Base-by-base conservation (phyloP, 202 grass and related monocot genomes). In the Setaria viridis region DNA sequence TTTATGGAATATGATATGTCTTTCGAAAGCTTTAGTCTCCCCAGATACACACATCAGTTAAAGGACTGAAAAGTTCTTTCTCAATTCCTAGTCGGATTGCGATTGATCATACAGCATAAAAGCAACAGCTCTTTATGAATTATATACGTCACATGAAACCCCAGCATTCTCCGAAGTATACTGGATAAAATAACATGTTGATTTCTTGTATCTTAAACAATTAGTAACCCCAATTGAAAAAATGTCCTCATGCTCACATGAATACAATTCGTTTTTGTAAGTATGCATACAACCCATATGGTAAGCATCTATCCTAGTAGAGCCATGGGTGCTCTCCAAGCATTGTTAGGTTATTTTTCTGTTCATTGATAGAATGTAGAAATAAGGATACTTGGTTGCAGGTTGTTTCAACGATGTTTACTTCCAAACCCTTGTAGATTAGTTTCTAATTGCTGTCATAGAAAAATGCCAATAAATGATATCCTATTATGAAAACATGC, bases 81-180 rank as follows among this genome's bases (percentile, higher is more conserved):
- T 1, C 34, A 82, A 59, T 45, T 82, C 30, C 9, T 72, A 72
- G 25, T 33, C 15, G 30, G 41, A n/a, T 25, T 48, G 17, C 14
- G 29, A 62, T 20, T 62, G 21, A 72, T 72, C 16, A 62, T 10
- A 19, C 8, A 66, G 29, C 58, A 74, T 63, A 83, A 63, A 83
- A 50, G 80, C 43, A 63, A 50, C 42, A 72, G 1, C 16, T 14
- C 3, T 37, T 53, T 53, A 13, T 58, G n/a, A 32, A 7, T 35
- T 30, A 25, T 60, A 43, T 71, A 72, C 59, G 14, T 21, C 66
- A 48, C 41, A 14, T 53, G 17, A 74, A 83, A 64, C 57, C 9
- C 4, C 17, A 47, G 3, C 25, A 72, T 49, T 35, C 35, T 32
- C 68, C 19, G 51, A 80, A 80, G 51, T n/a, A 80, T 81, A 25